Evolutionary conservation across 371 early-diverging fungal species (phyloP).

Genomic region (Syncephalastrum contaminatum): DNA sequence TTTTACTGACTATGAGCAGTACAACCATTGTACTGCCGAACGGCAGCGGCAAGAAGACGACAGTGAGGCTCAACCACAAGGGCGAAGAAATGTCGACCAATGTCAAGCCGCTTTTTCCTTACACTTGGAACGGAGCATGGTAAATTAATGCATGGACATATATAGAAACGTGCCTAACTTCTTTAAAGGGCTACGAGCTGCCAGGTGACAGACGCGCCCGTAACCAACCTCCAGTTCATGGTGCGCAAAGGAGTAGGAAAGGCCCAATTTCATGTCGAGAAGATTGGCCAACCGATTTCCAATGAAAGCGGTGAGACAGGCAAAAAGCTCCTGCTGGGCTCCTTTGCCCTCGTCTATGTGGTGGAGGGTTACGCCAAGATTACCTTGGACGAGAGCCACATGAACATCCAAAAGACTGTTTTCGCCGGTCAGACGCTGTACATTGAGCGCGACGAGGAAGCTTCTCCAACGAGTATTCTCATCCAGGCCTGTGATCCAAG

Average conservation of each 20-base stretch:
- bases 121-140: constrained; percentile 64
- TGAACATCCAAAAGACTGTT: constrained; percentile 17
- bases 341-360: constrained; percentile 60
- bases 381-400: constrained; percentile 46
- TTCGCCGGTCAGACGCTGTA: constrained; percentile 58
- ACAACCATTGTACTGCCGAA: constrained; percentile 40
- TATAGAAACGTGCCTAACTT: not conserved
- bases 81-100: constrained; percentile 56
- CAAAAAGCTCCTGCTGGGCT: constrained; percentile 51
- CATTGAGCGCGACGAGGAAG: constrained; percentile 62
- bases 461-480: constrained; percentile 58
- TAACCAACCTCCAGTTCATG: constrained; percentile 55
- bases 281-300: constrained; percentile 37
- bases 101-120: constrained; percentile 60
- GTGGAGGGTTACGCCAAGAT: constrained; percentile 56
- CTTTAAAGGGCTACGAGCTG: constrained; percentile 40
- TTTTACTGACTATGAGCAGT: constrained; percentile 6
- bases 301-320: constrained; percentile 44
- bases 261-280: constrained; percentile 44
- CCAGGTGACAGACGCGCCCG: constrained; percentile 49
- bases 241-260: constrained; percentile 47
- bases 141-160: constrained; percentile 15
- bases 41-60: constrained; percentile 21
- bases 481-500: constrained; percentile 34
- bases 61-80: constrained; percentile 53